These are phyloP conservation scores for Hypoxylon sp. DNA, from an alignment of 2,329 filamentous ascomycete genomes.

Conservation along the genomic window DNA sequence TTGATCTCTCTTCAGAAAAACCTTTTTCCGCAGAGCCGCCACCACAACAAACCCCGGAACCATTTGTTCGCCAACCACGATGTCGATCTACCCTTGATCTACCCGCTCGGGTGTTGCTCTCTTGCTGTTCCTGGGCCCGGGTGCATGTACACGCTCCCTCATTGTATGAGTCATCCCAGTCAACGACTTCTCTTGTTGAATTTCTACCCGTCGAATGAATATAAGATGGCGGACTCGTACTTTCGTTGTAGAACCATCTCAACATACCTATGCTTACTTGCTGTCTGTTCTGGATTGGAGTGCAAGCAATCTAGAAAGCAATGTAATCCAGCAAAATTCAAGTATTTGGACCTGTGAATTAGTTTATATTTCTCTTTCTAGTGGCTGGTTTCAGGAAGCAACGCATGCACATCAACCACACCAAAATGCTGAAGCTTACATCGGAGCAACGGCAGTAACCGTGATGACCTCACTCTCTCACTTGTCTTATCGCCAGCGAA, in stretches of 20 bases:
- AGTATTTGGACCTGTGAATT: too few relatives aligned
- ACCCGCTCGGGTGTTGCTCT: slow-evolving; percentile 20
- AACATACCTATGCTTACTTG: too few relatives aligned
- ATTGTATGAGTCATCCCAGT: slow-evolving; percentile 30
- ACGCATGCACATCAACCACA: too few relatives aligned
- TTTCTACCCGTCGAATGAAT: too few relatives aligned
- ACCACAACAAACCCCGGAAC: too few relatives aligned
- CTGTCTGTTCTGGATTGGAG: too few relatives aligned
- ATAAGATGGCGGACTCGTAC: slow-evolving; percentile 13
- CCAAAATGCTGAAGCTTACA: neutral
- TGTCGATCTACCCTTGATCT: slow-evolving; percentile 30
- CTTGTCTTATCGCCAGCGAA: slow-evolving; percentile 24
- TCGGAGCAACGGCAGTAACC: slow-evolving; percentile 2
- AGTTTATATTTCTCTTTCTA: too few relatives aligned
- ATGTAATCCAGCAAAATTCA: too few relatives aligned
- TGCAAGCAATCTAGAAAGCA: too few relatives aligned
- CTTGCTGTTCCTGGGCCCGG: slow-evolving; percentile 15
- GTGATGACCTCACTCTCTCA: slow-evolving; percentile 28
- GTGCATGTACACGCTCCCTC: slow-evolving; percentile 11
- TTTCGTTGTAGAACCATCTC: slow-evolving; percentile 17
- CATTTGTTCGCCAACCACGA: slow-evolving; percentile 10
- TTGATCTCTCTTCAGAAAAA: slow-evolving; percentile 19
- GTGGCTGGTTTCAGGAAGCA: too few relatives aligned
- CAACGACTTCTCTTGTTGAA: slow-evolving; percentile 18
- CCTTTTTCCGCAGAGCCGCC: slow-evolving; percentile 40